Base-by-base conservation (phyloP, 2,329 filamentous ascomycete genomes). In the Trichophyton simii region DNA sequence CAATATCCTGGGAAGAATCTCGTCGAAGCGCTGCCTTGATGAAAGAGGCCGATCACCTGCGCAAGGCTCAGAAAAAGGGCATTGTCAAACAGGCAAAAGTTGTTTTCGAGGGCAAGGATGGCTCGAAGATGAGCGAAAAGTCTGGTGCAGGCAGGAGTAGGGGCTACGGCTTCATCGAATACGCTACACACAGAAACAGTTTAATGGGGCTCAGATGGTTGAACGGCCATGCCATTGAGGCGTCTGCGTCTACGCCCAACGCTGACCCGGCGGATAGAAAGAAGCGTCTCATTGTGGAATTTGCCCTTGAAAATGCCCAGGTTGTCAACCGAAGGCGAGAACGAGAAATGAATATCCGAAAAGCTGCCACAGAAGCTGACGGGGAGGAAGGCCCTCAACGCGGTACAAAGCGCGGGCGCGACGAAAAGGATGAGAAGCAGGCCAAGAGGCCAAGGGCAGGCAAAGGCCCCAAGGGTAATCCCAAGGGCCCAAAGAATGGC, bases 111-210 rank as follows among this genome's bases (percentile, higher is more conserved):
- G 88, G 87, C 61, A 83, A 83, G 41, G 85, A 94, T 67, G 94
- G 94, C 54, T 84, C 84, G 69, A 97, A 96, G 77, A 84, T 96
- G 13, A 76, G 81, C 7, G 91, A 95, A 75, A 80, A 83, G 50
- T 84, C 80, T 58, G 90, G 88, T 6, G 90, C 85, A 5, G 91
- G 91, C 55, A 83, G 88, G 71, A 94, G 88, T 72, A 84, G 92
- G 72, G 94, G 94, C 3, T 99, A 99, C 72, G 94, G 95, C 11
- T 99, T 99, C 78, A 88, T 99, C 67, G 94, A 99, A 76, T 99
- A 96, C 75, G 88, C 86, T 66, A 94, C 89, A 34, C 94, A 99
- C 71, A 87, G 94, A 58, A 92, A 87, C 80, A 94, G 94, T 13
- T 80, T 99, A 44, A 97, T 97, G 89, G 94, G 90, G 25, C 79